Evolutionary conservation across 306 rosid genomes (phyloP), one percentile per base, ranked within the genome.

Genomic region (Prinsepia uniflora): DNA sequence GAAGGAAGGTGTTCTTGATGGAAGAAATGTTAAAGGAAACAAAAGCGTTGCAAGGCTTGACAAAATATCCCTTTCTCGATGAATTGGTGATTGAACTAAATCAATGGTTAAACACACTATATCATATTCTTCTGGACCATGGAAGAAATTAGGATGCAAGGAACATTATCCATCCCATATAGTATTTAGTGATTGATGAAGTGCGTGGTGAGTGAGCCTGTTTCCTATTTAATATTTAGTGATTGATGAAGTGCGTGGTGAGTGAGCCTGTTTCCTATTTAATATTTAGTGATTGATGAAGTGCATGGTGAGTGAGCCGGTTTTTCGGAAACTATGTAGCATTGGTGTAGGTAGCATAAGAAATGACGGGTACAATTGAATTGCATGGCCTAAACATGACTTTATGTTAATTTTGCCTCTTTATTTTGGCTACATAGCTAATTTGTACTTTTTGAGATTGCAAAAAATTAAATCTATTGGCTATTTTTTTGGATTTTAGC

Each of bases 21-120:
- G 84, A 73, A 52, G 76, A 54, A 85, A 81, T 86, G 63, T 57
- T 80, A 43, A 73, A 68, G 76, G 75, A 67, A 83, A 74, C 79
- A 45, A 76, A 63, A 80, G 83, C 76, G 68, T 57, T 87, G 81
- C 79, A 84, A 60, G 86, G 77, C 60, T 70, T 86, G 68, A 75
- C 86, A 63, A 68, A 64, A 92, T 92, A 89, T 92, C 97, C 97
- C 87, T 84, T 58, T 70, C 59, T 70, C 66, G 41, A 65, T 54
- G 61, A 53, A 11, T 44, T 67, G 15, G 45, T 57, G 67, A 14
- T 41, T 2, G 22, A 61, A 22, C 18, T 36, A 41, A 11, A 17
- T 72, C 60, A 59, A 50, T 58, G 59, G 48, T 62, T 68, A 34
- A 39, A 54, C 63, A 3, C 43, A 19, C 34, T 18, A 40, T 47